Conservation (phyloP, 768 basidiomycete genomes). For the Chalciporus pseudorubinellus region DNA sequence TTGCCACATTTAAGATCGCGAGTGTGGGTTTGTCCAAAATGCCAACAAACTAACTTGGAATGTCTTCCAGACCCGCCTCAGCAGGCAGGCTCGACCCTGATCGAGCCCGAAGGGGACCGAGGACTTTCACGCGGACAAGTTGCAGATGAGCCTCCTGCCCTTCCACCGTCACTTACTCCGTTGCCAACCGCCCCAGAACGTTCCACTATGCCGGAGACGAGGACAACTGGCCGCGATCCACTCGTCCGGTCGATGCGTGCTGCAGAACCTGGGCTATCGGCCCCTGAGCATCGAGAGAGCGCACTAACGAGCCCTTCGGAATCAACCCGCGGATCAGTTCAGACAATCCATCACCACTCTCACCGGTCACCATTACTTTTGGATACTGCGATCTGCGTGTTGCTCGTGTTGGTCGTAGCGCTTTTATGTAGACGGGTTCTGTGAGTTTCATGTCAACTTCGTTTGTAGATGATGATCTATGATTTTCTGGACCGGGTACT, state of each 20-base stretch:
- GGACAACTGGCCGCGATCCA: constrained; percentile 17
- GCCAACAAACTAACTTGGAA: constrained; percentile 62
- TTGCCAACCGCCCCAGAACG: constrained; percentile 19
- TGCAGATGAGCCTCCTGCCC: constrained; percentile 16
- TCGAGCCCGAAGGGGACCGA: constrained; percentile 17
- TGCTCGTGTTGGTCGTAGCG: constrained; percentile 65
- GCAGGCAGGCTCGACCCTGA: constrained; percentile 15
- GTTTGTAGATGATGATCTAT: constrained; percentile 20
- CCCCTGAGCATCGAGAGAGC: constrained; percentile 11
- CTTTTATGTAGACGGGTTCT: constrained; percentile 62
- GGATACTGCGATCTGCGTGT: constrained; percentile 71
- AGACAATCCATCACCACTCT: constrained; percentile 16
- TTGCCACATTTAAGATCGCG: constrained; percentile 54
- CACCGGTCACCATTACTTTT: constrained; percentile 58
- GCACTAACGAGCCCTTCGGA: constrained; percentile 7
- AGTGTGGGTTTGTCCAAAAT: constrained; percentile 77
- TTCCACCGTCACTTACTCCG: constrained; percentile 13
- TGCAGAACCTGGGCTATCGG: constrained; percentile 10
- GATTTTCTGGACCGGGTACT: constrained; percentile 11
- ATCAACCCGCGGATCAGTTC: constrained; percentile 18
- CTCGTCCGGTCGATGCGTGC: constrained; percentile 13
- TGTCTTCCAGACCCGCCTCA: constrained; percentile 65
- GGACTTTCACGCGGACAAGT: constrained; percentile 19
- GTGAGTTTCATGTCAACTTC: constrained; percentile 27
- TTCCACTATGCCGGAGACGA: constrained; percentile 12